phyloP scores from a whole-genome alignment of 2,329 filamentous ascomycete species.

The Aspergillus neoniger region DNA sequence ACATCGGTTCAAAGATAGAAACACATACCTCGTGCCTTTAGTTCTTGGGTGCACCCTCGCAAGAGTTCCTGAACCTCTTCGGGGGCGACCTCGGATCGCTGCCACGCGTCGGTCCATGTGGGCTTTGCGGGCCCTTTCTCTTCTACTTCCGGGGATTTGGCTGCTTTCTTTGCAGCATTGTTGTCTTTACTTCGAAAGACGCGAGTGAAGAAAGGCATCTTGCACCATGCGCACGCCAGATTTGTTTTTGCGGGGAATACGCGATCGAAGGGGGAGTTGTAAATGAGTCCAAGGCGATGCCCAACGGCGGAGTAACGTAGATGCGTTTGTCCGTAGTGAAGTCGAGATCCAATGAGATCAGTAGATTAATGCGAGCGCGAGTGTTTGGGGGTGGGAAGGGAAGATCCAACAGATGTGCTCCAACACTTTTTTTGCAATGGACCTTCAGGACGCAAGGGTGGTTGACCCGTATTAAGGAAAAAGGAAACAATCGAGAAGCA shows the following conservation, averaged over 20 bases:
- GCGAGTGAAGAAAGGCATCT: slow-evolving; percentile 61
- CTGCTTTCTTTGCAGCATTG: slow-evolving; percentile 61
- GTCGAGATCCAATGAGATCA: not conserved
- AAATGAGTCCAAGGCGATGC: slow-evolving; percentile 14
- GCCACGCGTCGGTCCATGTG: slow-evolving; percentile 85
- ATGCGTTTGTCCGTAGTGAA: not conserved
- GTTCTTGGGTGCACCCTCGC: slow-evolving; percentile 79
- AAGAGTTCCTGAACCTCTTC: slow-evolving; percentile 91
- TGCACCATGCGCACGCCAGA: slow-evolving; percentile 18
- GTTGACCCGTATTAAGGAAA: slow-evolving; percentile 6
- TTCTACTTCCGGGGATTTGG: slow-evolving; percentile 53
- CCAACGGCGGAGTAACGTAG: slow-evolving; percentile 10
- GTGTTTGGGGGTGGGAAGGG: not conserved
- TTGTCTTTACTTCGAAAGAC: slow-evolving; percentile 76
- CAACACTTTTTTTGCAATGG: not conserved
- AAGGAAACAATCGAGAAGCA: slow-evolving; percentile 2
- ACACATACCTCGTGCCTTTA: slow-evolving; percentile 85
- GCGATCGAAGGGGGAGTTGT: slow-evolving; percentile 14
- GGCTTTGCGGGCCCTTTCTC: slow-evolving; percentile 66
- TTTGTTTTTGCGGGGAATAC: slow-evolving; percentile 18
- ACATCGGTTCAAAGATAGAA: slow-evolving; percentile 11
- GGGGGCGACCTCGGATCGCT: slow-evolving; percentile 76
- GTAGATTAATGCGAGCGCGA: not conserved
- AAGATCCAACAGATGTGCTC: not conserved
- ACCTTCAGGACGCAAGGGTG: not conserved